Evolutionary conservation across 495 filamentous ascomycete genomes (phyloP).

Genomic region (Neurospora sp.): DNA sequence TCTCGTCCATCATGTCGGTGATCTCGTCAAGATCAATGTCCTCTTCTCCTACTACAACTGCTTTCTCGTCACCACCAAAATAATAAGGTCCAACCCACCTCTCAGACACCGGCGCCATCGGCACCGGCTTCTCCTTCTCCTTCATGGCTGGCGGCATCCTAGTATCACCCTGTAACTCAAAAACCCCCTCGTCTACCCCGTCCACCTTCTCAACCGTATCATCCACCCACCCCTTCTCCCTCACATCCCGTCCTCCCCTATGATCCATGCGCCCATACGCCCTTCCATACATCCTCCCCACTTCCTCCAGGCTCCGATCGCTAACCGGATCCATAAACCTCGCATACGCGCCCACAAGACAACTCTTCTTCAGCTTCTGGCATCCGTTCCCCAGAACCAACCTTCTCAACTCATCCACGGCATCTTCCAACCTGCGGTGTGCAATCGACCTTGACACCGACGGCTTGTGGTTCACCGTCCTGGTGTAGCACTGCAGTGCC

Average conservation of each 20-base stretch:
- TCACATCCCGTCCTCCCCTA: not conserved
- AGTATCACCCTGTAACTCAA: not conserved
- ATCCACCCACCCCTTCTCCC: not conserved
- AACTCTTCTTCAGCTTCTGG: conserved; percentile 45
- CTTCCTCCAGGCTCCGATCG: conserved; percentile 42
- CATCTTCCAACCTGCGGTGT: conserved; percentile 43
- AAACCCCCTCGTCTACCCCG: not conserved
- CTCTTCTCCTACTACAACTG: not conserved
- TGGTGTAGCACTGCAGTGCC: conserved; percentile 47
- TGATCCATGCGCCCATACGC: conserved; percentile 34
- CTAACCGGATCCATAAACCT: conserved; percentile 46
- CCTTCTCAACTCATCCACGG: conserved; percentile 48
- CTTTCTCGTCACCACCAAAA: conserved; percentile 1
- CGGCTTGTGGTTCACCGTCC: conserved; percentile 16
- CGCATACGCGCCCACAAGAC: conserved; percentile 47
- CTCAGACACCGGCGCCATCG: not conserved
- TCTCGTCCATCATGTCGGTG: not conserved
- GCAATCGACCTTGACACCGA: conserved; percentile 15
- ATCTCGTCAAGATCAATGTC: conserved; percentile 5
- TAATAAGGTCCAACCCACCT: not conserved
- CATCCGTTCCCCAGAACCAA: conserved; percentile 51
- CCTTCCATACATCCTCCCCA: conserved; percentile 48
- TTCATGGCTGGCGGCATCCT: not conserved
- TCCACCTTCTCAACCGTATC: not conserved
- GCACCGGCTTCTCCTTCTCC: conserved; percentile 10